Evolutionary conservation across 2,329 filamentous ascomycete species (phyloP).

Genomic region (Colletotrichum plurivorum): DNA sequence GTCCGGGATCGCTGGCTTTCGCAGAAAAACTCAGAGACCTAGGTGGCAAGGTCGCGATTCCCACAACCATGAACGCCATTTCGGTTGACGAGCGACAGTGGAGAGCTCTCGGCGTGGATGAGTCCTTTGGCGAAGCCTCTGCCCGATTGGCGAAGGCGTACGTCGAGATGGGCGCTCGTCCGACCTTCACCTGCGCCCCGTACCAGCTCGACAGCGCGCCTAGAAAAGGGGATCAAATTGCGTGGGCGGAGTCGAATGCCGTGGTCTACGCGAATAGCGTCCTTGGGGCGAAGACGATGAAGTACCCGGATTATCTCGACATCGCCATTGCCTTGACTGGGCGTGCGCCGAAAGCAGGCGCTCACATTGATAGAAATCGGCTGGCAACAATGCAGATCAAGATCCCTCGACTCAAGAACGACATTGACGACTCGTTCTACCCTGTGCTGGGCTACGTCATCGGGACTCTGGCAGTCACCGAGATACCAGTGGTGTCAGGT

Average conservation of each 20-base stretch:
- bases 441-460: constrained; percentile 56
- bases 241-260: constrained; percentile 61
- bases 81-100: constrained; percentile 58
- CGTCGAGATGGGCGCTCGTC: constrained; percentile 54
- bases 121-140: constrained; percentile 47
- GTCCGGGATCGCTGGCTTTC: constrained; percentile 53
- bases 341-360: constrained; percentile 51
- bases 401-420: constrained; percentile 51
- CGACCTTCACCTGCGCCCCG: constrained; percentile 60
- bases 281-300: constrained; percentile 58
- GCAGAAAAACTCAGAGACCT: constrained; percentile 51
- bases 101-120: constrained; percentile 49
- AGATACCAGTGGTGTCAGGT: constrained; percentile 54
- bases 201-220: constrained; percentile 53
- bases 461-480: constrained; percentile 47
- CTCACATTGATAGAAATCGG: background rate
- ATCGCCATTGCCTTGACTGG: constrained; percentile 59
- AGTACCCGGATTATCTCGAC: constrained; percentile 62
- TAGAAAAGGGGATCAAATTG: constrained; percentile 54
- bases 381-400: constrained; percentile 48
- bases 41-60: constrained; percentile 53
- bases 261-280: constrained; percentile 63
- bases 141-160: constrained; percentile 54
- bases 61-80: constrained; percentile 59
- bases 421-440: constrained; percentile 53